These are phyloP conservation scores for Pseudonitzschia pungens DNA, from an alignment of 108 stramenopile genomes.

Conservation along the genomic window DNA sequence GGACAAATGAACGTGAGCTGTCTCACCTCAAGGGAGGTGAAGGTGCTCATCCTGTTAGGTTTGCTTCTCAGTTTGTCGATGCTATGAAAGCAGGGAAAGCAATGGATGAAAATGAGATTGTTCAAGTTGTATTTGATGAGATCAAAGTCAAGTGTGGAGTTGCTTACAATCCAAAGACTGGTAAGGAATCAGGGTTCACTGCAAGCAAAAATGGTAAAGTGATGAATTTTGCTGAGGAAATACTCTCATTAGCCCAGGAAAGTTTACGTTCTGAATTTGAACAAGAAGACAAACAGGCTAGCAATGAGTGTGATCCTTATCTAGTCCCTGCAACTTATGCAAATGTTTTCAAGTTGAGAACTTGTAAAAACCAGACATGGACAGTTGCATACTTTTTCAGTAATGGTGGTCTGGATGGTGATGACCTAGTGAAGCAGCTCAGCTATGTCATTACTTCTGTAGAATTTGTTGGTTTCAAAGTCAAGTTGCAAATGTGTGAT, in stretches of 20 bases:
- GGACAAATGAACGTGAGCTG: too few relatives aligned
- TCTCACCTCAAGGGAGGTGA: too few relatives aligned
- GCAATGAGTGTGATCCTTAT: too few relatives aligned
- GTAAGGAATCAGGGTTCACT: conserved; percentile 1
- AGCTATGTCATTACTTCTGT: background rate
- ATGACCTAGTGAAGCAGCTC: background rate
- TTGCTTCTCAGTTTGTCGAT: background rate
- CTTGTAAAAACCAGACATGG: background rate
- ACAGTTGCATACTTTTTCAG: conserved; percentile 3
- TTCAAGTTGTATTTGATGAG: conserved; percentile 1
- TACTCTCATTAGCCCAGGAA: background rate
- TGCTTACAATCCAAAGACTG: background rate
- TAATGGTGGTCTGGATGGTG: background rate
- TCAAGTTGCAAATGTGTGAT: background rate
- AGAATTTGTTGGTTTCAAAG: background rate
- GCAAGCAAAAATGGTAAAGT: background rate
- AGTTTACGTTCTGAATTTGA: background rate
- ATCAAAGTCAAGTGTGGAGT: conserved; percentile 2
- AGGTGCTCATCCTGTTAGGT: too few relatives aligned
- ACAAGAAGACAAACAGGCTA: conserved; percentile 1
- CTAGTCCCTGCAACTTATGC: too few relatives aligned
- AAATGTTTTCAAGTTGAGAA: conserved; percentile 1
- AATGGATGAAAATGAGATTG: background rate
- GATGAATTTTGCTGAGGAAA: conserved; percentile 3
- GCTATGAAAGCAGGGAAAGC: conserved; percentile 1